These are phyloP conservation scores for Stramenopiles sp. DNA, from an alignment of 352 stramenopile species.

Conservation along the genomic window DNA sequence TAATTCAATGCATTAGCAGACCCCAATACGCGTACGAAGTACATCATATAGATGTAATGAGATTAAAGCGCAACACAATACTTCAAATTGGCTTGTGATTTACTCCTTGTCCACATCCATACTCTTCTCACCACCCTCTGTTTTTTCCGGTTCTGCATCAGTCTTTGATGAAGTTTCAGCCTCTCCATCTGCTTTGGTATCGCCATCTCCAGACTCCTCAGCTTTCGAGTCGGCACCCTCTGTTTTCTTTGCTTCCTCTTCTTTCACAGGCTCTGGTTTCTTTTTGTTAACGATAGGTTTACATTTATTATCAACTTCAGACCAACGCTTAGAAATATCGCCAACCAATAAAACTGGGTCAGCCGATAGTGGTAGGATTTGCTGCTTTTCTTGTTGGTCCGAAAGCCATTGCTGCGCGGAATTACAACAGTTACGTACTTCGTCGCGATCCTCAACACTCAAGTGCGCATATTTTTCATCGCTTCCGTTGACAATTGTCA, in stretches of 20 bases:
- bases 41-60: too few species aligned
- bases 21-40: too few species aligned
- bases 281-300: constrained; percentile 89
- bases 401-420: constrained; percentile 81
- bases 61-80: too few species aligned
- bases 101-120: constrained; percentile 25
- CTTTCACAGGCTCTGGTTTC: constrained; percentile 46
- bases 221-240: constrained; percentile 23
- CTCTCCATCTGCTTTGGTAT: constrained; percentile 12
- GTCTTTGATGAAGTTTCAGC: constrained; percentile 13
- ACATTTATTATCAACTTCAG: constrained; percentile 58
- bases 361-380: constrained; percentile 45
- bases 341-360: constrained; percentile 70
- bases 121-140: constrained; percentile 17
- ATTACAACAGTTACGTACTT: constrained; percentile 62
- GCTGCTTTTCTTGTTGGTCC: constrained; percentile 82
- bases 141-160: constrained; percentile 16
- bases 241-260: constrained; percentile 32
- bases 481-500: constrained; percentile 73
- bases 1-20: too few species aligned
- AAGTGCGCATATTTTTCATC: constrained; percentile 85
- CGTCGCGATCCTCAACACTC: constrained; percentile 76
- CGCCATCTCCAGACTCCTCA: constrained; percentile 21
- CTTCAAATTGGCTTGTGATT: too few species aligned
- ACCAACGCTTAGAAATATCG: constrained; percentile 63